A percentile compares a stretch with the other conserved stretches of the same genome.
Conservation (phyloP, 83 land plant genomes). For the Thuja plicata region DNA sequence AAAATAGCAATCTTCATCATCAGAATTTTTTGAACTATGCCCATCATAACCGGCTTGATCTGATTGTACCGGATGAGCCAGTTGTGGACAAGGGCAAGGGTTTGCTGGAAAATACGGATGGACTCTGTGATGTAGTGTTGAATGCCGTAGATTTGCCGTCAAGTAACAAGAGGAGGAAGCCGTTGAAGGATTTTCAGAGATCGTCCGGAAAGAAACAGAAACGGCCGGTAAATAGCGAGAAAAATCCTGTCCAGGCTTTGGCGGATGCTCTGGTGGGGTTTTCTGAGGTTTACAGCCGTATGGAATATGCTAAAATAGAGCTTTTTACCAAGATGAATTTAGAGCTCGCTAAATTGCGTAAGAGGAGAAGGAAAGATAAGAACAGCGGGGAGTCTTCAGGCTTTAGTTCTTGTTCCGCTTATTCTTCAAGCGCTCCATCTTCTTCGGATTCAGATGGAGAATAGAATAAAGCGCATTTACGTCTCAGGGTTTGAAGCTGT, state of each 20-base stretch:
- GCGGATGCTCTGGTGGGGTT: conserved; percentile 21
- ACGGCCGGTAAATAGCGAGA: not conserved
- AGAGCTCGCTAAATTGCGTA: conserved; percentile 15
- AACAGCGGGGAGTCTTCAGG: not conserved
- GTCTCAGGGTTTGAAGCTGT: not conserved
- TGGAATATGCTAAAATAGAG: conserved; percentile 24
- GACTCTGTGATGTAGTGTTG: conserved; percentile 12
- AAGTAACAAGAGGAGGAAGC: not conserved
- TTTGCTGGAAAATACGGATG: conserved; percentile 5
- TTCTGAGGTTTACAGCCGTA: conserved; percentile 19
- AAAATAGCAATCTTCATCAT: not conserved
- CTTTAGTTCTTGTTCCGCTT: conserved; percentile 12
- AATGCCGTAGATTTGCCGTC: not conserved
- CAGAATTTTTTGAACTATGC: not conserved
- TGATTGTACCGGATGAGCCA: not conserved
- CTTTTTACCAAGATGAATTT: conserved; percentile 20
- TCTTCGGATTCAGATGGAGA: not conserved
- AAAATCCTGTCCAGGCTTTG: conserved; percentile 12
- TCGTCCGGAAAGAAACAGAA: not conserved
- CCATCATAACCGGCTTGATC: not conserved
- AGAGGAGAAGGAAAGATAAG: conserved; percentile 6
- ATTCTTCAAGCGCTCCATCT: not conserved
- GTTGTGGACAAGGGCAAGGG: conserved; percentile 11
- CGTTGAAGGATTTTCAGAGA: not conserved
- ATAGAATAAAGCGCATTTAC: not conserved